Evolutionary conservation across 2,329 filamentous ascomycete species (phyloP), one percentile per base, ranked within the genome.

Genomic region (Epicoccum nigrum): DNA sequence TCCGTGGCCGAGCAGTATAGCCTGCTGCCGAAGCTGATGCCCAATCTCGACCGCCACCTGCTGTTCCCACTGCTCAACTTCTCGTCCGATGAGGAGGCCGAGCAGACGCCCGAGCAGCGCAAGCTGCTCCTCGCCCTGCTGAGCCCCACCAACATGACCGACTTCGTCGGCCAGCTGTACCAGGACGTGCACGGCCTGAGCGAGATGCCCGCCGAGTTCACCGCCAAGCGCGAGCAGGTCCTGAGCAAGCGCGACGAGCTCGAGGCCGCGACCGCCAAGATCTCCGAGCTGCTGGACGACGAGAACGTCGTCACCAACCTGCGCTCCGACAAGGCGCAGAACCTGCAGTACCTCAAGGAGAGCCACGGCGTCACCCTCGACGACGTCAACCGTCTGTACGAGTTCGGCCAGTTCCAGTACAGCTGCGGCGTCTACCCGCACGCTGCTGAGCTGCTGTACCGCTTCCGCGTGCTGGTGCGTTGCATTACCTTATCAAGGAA

Each of bases 111-210:
- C 67, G 87, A 92, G 74, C 87, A 96, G 67, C 87, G 88, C 58
- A 85, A 89, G 72, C 86, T 92, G 67, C 96, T 96, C 77, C 96
- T 93, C 76, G 88, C 93, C 78, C 86, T 99, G 52, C 86, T 99
- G 64, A 93, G 96, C 80, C 87, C 92, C 75, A 97, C 94, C 70
- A 97, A 97, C 82, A 99, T 99, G 94, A 94, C 89, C 69, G 94
- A 99, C 77, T 99, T 96, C 74, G 90, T 97, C 46, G 92, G 92
- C 70, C 89, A 88, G 69, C 81, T 99, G 63, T 91, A 96, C 82
- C 89, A 89, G 74, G 89, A 97, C 70, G 85, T 99, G 62, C 86
- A 97, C 79, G 83, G 87, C 65, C 84, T 91, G 59, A 82, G 88
- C 54, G 83, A 90, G 56, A 80, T 89, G 46, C 92, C 94, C 42